Evolutionary conservation across 108 stramenopile species (phyloP).

Genomic region (Skeletonema grethae): DNA sequence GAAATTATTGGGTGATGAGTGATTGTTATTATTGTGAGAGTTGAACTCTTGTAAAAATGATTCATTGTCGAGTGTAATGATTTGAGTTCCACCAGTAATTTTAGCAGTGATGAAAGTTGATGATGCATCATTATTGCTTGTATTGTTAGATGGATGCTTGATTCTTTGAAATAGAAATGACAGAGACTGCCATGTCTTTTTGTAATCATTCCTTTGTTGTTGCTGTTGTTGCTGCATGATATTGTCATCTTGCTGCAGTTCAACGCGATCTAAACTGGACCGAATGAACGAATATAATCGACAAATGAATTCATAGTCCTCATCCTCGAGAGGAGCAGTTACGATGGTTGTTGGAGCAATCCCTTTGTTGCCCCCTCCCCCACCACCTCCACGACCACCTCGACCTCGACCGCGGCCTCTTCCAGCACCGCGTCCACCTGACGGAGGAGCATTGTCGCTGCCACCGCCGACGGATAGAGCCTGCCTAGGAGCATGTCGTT

Average conservation of each 20-base stretch:
- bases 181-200: slow-evolving; percentile 32
- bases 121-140: neutral
- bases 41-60: slow-evolving; percentile 39
- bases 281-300: slow-evolving; percentile 44
- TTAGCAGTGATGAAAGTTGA: slow-evolving; percentile 20
- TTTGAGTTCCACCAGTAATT: slow-evolving; percentile 38
- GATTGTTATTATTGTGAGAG: slow-evolving; percentile 20
- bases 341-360: slow-evolving; percentile 32
- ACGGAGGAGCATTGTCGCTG: slow-evolving; percentile 1
- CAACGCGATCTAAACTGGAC: slow-evolving; percentile 5
- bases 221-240: slow-evolving; percentile 16
- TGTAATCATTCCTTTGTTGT: slow-evolving; percentile 21
- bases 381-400: slow-evolving; percentile 13
- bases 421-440: slow-evolving; percentile 12
- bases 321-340: slow-evolving; percentile 34
- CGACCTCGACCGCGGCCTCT: slow-evolving; percentile 13
- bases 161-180: slow-evolving; percentile 38
- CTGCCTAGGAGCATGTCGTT: slow-evolving; percentile 38
- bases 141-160: neutral
- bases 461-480: slow-evolving; percentile 20
- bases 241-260: neutral
- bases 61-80: slow-evolving; percentile 32
- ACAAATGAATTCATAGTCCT: slow-evolving; percentile 44
- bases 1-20: neutral
- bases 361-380: slow-evolving; percentile 18